These are phyloP conservation scores for Gossypium bickii DNA, from an alignment of 345 rosid genomes.

Conservation along the genomic window DNA sequence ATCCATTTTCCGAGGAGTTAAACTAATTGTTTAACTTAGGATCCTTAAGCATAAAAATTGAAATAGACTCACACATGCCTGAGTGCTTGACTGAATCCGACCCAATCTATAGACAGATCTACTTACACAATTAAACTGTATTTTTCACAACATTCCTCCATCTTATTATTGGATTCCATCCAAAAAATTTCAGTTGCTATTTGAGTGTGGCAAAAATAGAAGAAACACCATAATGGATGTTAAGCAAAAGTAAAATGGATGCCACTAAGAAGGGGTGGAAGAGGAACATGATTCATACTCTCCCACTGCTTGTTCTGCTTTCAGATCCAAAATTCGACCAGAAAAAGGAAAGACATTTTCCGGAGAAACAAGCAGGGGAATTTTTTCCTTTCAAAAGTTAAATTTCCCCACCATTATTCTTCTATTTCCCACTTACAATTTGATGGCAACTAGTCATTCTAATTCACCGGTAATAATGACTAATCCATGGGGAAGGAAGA, in stretches of 20 bases:
- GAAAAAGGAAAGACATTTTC: background rate
- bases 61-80: background rate
- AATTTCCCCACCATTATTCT: background rate
- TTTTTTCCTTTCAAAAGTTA: too few species aligned
- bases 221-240: too few species aligned
- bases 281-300: background rate
- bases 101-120: background rate
- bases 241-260: background rate
- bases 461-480: background rate
- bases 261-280: background rate
- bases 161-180: too few species aligned
- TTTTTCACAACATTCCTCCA: too few species aligned
- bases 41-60: background rate
- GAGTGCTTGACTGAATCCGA: background rate
- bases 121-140: background rate
- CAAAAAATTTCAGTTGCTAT: background rate
- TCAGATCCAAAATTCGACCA: background rate
- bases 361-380: background rate
- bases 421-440: background rate
- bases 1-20: background rate
- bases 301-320: background rate
- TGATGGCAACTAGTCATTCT: background rate
- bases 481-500: conserved; percentile 3
- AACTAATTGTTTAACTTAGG: background rate
- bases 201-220: background rate